Base-by-base conservation (phyloP, 176 grass and related monocot species). In the Areca catechu region DNA sequence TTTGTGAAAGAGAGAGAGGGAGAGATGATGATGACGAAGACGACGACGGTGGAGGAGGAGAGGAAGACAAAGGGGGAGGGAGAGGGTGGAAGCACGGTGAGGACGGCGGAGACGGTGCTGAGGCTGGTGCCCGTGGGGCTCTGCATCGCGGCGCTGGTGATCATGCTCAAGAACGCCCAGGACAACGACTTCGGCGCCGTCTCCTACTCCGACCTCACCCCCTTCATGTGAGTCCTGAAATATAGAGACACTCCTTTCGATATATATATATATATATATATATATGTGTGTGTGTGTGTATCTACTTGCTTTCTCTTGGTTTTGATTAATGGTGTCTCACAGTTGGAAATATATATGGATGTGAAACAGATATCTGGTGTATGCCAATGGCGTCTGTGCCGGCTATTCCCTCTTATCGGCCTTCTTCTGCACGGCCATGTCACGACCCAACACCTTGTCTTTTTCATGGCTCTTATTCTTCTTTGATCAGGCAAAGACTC, bases 101-200 rank as follows among this genome's bases (percentile, higher is more conserved):
- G 81, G 52, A 79, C 74, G 49, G 6, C 79, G 24, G 93, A 98
- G 81, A 85, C 81, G 53, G 63, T 98, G 22, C 76, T 98, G 18
- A 83, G 93, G 17, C 75, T 86, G 51, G 78, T 65, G 22, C 87
- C 87, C 43, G 58, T 92, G 24, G 83, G 87, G 4, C 78, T 98
- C 18, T 98, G 84, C 72, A 63, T 88, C 16, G 87, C 87, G 15
- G 93, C 93, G 57, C 61, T 98, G 81, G 70, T 62, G 25, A 30
- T 98, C 69, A 98, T 88, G 93, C 72, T 98, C 60, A 78, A 69
- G 0, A 76, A 92, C 81, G 52, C 69, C 16, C 84, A 92, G 81
- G 71, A 22, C 66, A 88, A 88, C 72, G 93, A 98, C 50, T 98
- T 70, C 55, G 87, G 93, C 57, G 24, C 73, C 62, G 66, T 98